Base-by-base conservation (phyloP, 1,284 basidiomycete species). In the Paramarasmius palmivorus region DNA sequence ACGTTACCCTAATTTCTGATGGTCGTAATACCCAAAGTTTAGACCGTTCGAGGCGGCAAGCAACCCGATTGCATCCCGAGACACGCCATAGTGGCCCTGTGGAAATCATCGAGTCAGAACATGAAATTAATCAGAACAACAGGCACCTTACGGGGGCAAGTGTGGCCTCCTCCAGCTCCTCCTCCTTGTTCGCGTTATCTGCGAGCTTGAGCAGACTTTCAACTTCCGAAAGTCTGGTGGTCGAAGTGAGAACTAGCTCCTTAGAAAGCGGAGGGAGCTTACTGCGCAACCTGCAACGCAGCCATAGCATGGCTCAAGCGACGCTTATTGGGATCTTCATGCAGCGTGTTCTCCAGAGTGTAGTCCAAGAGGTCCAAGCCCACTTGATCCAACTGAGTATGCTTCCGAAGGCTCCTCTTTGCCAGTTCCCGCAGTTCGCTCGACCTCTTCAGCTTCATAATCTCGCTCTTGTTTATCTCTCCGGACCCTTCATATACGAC, bases 301-400 rank as follows among this genome's bases (percentile, higher is more conserved):
- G 49, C 53, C 25, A 51, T 51, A 22, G 53, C 22, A 20, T 51
- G 32, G 20, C 34, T 22, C 22, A 55, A 36, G 22, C 42, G 36
- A 25, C 53, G 38, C 12, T 19, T 26, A 12, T 29, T 22, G 6
- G 47, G 38, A 12, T 23, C 23, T 10, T 32, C 35, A 36, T 50
- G 53, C 19, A 40, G 22, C 19, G 53, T 50, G 19, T 55, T 51
- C 25, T 55, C 53, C n/a, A 50, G 34, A 29, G 50, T 41, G 20
- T 40, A 55, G 17, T 45, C 34, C 17, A 47, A 10, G 26, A 38
- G 22, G 9, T 45, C 49, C 7, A 32, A 4, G n/a, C 34, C 48
- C 17, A 22, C 17, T 10, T 20, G 25, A 29, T 32, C 25, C 1
- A 46, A 17, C 4, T 29, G 14, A 7, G 14, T 19, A 17, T 34